Evolutionary conservation across 225 moss, liverwort and hornwort genomes (phyloP), one percentile per base, ranked within the genome.

Genomic region (Sphagnum tenellum): DNA sequence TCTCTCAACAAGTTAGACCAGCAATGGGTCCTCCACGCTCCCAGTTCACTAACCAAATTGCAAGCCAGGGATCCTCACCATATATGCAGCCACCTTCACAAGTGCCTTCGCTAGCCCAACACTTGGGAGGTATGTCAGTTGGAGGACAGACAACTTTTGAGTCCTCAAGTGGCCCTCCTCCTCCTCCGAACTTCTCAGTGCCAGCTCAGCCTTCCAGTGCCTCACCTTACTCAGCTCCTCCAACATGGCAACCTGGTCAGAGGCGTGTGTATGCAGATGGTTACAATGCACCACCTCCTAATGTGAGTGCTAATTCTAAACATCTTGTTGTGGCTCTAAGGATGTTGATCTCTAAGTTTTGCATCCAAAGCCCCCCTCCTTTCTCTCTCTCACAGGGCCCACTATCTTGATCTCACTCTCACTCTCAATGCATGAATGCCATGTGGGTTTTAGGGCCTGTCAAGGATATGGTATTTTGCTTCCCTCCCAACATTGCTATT

Each of bases 251-350:
- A 69, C 66, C 75, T 69, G 73, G 87, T 69, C 88, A 86, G 59
- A 88, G 90, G 68, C 94, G 94, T 66, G 83, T 89, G 47, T 90
- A 90, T 66, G 88, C 90, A 29, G 87, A 85, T 70, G 78, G 85
- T 12, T 84, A 84, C 45, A 64, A 69, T 74, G 85, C 81, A 63
- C 82, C 76, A 71, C 65, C 86, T 59, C 72, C 78, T 44, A 78
- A 75, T 76, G 94, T 94, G 79, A 80, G 94, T 66, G 60, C 44
- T 2, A 5, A 13, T 50, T 60, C 8, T 14, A 5, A 9, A 52
- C 3, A 50, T 49, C 47, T 67, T 50, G n/a, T 55, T 56, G 2
- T 49, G 59, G 7, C 10, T 56, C 8, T 8, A 29, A 63, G 56
- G 54, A 10, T 29, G 48, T 66, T 2, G n/a, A 9, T 1, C 1